These are phyloP conservation scores for Cercis canadensis DNA, from an alignment of 306 rosid species.

Conservation along the genomic window DNA sequence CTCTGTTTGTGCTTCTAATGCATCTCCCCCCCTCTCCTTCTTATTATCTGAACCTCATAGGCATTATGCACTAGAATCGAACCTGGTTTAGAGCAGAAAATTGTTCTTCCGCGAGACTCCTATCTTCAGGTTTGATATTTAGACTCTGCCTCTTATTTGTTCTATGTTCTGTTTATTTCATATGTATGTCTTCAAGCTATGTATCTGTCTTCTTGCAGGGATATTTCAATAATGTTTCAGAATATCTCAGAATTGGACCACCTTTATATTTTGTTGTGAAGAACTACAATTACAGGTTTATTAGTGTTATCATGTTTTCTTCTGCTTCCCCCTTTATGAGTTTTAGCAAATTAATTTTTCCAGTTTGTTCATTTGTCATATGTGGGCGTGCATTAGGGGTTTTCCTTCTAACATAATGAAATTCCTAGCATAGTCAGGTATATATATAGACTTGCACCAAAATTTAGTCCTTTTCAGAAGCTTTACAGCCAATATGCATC, in stretches of 20 bases:
- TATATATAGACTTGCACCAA: background rate
- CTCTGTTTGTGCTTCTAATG: conserved; percentile 27
- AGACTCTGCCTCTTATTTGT: conserved; percentile 21
- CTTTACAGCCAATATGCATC: conserved; percentile 12
- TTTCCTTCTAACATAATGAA: conserved; percentile 9
- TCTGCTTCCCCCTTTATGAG: conserved; percentile 18
- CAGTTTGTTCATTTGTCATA: background rate
- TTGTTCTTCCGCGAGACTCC: conserved; percentile 94
- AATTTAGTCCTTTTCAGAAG: conserved; percentile 18
- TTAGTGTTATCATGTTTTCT: conserved; percentile 15
- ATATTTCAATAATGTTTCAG: conserved; percentile 85
- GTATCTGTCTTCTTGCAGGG: conserved; percentile 67
- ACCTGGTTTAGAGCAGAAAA: conserved; percentile 95
- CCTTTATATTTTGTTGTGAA: conserved; percentile 94
- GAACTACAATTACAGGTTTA: conserved; percentile 93
- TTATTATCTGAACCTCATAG: conserved; percentile 45
- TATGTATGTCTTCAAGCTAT: conserved; percentile 26
- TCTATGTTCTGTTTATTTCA: conserved; percentile 27
- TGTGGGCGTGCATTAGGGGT: background rate
- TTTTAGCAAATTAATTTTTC: conserved; percentile 11
- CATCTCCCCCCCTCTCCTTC: conserved; percentile 18
- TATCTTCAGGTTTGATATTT: conserved; percentile 82
- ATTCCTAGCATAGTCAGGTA: background rate
- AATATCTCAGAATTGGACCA: conserved; percentile 93
- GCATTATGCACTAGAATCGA: conserved; percentile 92